Base-by-base conservation (phyloP, 345 rosid genomes). In the Eutrema japonicum region DNA sequence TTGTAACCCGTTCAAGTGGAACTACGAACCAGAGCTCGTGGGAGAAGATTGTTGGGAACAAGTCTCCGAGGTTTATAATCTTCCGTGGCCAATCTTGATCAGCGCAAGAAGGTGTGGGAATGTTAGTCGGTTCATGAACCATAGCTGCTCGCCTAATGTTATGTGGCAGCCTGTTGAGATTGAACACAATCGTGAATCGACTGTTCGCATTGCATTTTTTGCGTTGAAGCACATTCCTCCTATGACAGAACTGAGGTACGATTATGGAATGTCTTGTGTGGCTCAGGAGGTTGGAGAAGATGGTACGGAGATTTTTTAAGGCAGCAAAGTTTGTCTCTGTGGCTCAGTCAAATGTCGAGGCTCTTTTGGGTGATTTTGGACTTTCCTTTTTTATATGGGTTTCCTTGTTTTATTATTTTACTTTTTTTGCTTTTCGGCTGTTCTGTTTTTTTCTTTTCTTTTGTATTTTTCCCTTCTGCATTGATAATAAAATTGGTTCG, bases 131-230 rank as follows among this genome's bases (percentile, higher is more conserved):
- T 38, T 58, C 8, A 58, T 58, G 47, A 58, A 58, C 14, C 64
- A 58, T 54, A 84, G 95, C 70, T 91, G 95, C 76, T 71, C 62
- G 27, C 91, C 37, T 2, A 66, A 66, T 13, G 37, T 50, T 5
- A 3, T 66, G 30, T 94, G 98, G 95, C 97, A 87, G 75, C 86
- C 91, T 9, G 37, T 87, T 51, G 8, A 77, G 11, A 68, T 27
- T 13, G 86, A 72, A 45, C 4, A 45, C 0, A 65, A 57, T 43
- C 53, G 27, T 43, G 74, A 55, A 6, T 10, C 38, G 9, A 43
- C 5, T 70, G 50, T 79, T 13, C 74, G 76, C 14, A 61, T 87
- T 52, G 85, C 41, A 0, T 75, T 84, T 64, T 81, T 70, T 64
- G 87, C 87, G 0, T 45, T 50, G 33, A 78, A 58, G 10, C 84